phyloP scores from a whole-genome alignment of 1,284 basidiomycete species.

The Rhodotorula sp. region DNA sequence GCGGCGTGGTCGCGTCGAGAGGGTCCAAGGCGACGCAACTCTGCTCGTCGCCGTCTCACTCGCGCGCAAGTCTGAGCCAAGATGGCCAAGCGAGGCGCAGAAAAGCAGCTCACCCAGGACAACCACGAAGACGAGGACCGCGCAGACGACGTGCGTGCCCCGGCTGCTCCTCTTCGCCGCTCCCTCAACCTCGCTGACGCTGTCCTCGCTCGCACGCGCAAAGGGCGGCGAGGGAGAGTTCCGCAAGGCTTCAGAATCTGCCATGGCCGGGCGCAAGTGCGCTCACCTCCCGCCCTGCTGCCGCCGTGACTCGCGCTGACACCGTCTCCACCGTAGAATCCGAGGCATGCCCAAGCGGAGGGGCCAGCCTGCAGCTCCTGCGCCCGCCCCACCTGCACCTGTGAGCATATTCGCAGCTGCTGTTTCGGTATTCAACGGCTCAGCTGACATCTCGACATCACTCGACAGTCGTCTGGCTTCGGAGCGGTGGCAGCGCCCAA shows the following conservation, averaged over 20 bases:
- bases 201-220: too few species aligned
- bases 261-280: slow-evolving; percentile 17
- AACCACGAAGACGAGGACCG: slow-evolving; percentile 40
- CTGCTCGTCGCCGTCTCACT: not conserved
- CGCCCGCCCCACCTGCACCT: slow-evolving; percentile 30
- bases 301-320: not conserved
- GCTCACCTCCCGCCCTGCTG: not conserved
- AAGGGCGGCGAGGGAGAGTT: slow-evolving; percentile 22
- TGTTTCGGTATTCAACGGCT: not conserved
- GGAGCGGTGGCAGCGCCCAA: slow-evolving; percentile 17
- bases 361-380: slow-evolving; percentile 27
- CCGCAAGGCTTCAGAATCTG: slow-evolving; percentile 5
- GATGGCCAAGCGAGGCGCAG: slow-evolving; percentile 43
- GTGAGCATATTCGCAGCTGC: not conserved
- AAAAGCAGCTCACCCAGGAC: slow-evolving; percentile 44
- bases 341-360: slow-evolving; percentile 50
- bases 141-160: slow-evolving; percentile 19
- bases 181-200: not conserved
- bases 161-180: not conserved
- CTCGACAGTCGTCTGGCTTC: slow-evolving; percentile 26
- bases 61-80: not conserved
- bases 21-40: too few species aligned
- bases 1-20: too few species aligned
- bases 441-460: not conserved
- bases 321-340: slow-evolving; percentile 46